These are phyloP conservation scores for Agarophyton chilense DNA, from an alignment of 23 red algal genomes.

Conservation along the genomic window DNA sequence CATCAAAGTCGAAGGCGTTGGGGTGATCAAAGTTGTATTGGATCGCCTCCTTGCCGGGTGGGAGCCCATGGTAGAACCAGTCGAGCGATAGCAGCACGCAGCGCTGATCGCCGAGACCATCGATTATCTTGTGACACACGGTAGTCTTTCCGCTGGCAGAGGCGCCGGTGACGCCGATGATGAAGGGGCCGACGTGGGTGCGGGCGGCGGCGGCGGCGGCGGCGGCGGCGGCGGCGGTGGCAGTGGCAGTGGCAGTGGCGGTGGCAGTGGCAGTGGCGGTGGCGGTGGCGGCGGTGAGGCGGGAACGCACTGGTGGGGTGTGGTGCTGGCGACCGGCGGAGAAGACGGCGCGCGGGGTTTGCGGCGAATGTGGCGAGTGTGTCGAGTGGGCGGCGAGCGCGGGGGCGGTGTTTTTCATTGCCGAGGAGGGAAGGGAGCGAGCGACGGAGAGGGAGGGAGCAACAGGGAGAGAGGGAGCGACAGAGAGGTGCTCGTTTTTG, in stretches of 20 bases:
- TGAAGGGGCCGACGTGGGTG: slow-evolving; percentile 67
- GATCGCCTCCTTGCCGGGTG: slow-evolving; percentile 20
- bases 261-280: not conserved
- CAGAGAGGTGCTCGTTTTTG: too few species aligned
- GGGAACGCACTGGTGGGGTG: slow-evolving; percentile 29
- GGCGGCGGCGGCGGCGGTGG: not conserved
- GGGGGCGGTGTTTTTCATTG: too few species aligned
- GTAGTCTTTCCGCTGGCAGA: slow-evolving; percentile 96
- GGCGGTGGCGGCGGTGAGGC: not conserved
- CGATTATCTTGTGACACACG: slow-evolving; percentile 92
- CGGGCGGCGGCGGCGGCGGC: not conserved
- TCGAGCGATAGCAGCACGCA: slow-evolving; percentile 92
- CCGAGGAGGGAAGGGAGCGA: too few species aligned
- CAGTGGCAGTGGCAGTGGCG: too few species aligned
- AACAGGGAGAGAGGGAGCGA: too few species aligned
- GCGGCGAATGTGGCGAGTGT: not conserved
- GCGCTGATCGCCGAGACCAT: slow-evolving; percentile 79
- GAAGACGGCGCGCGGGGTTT: slow-evolving; percentile 31
- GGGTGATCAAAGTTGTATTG: slow-evolving; percentile 98
- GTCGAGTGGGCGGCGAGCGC: too few species aligned
- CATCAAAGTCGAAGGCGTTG: slow-evolving; percentile 96
- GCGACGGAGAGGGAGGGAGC: too few species aligned
- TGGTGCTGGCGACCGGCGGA: slow-evolving; percentile 56
- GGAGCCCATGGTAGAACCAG: slow-evolving; percentile 96
- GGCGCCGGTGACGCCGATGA: slow-evolving; percentile 96